Base-by-base conservation (phyloP, 345 rosid species). In the Melastoma malabathricum region DNA sequence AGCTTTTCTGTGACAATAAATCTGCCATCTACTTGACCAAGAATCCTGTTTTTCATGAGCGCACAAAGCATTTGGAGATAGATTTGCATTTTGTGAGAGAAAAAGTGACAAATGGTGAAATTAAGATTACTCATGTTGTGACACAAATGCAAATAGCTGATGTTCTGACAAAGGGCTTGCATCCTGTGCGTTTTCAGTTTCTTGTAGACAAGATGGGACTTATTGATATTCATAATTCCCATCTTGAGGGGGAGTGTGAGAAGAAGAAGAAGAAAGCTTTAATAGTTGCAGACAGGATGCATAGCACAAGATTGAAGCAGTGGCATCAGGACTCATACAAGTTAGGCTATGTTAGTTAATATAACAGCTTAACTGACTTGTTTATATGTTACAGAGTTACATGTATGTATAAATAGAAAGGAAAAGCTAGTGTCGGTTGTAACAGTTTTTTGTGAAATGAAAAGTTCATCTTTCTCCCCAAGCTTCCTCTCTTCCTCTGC, bases 21-120 rank as follows among this genome's bases (percentile, higher is more conserved):
- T 13, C 17, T 1, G 55, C 55, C 1, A 25, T 52, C 3, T 15
- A 52, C 6, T 10, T 52, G 3, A 20, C 43, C 14, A 9, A 39
- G 0, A 52, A 52, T 29, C 43, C 44, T 3, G 55, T 52, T 6
- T 27, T 5, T 5, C 57, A 54, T 15, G 57, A 54, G 18, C 15
- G 57, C 1, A 54, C 57, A 1, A 55, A 46, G n/a, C 59, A 55
- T 44, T 18, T 44, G 44, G 16, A 55, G 27, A 15, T 54, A 10
- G 51, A 56, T 45, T 46, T 39, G 46, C 50, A 25, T 22, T 23
- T 56, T 10, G 19, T 22, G 22, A 10, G 51, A 12, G 46, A 43
- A n/a, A 43, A 3, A n/a, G 15, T 43, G 13, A 3, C 13, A n/a
- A 43, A 1, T 12, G 15, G 51, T 47, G 5, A 15, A 57, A 49